These are phyloP conservation scores for Stagonosporopsis chrysanthemi DNA, from an alignment of 2,329 filamentous ascomycete species.

Conservation along the genomic window DNA sequence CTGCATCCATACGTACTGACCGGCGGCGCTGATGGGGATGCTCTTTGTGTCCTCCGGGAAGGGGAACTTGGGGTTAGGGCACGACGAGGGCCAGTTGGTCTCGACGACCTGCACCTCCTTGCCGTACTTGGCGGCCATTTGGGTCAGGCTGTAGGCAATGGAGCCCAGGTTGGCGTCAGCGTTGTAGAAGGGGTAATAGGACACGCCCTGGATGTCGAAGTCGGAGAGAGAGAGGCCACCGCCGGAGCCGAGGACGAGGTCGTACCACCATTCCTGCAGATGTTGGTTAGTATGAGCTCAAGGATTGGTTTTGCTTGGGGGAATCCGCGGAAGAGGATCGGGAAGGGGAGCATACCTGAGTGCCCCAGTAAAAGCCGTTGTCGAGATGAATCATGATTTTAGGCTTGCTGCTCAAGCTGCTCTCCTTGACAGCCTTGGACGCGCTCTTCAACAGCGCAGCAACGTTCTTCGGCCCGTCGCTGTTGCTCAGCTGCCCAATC, in stretches of 20 bases:
- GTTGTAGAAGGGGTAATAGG: conserved; percentile 77
- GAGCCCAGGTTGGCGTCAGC: conserved; percentile 64
- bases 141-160: conserved; percentile 63
- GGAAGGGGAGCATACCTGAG: conserved; percentile 27
- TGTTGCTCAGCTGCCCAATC: conserved; percentile 63
- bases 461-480: conserved; percentile 61
- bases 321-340: not conserved
- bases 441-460: conserved; percentile 70
- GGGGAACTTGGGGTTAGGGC: conserved; percentile 63
- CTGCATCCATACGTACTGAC: conserved; percentile 69
- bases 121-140: conserved; percentile 67
- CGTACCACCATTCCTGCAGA: conserved; percentile 70
- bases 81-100: conserved; percentile 73
- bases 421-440: conserved; percentile 70
- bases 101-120: conserved; percentile 75
- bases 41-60: conserved; percentile 67
- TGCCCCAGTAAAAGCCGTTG: conserved; percentile 75
- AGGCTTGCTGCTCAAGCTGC: conserved; percentile 62
- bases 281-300: not conserved
- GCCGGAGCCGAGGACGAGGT: conserved; percentile 53
- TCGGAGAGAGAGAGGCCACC: conserved; percentile 62
- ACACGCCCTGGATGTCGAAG: conserved; percentile 76
- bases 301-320: too few relatives aligned
- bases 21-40: conserved; percentile 69
- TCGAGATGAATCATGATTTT: conserved; percentile 79